phyloP scores from a whole-genome alignment of 306 rosid genomes.

The Quercus dentata region DNA sequence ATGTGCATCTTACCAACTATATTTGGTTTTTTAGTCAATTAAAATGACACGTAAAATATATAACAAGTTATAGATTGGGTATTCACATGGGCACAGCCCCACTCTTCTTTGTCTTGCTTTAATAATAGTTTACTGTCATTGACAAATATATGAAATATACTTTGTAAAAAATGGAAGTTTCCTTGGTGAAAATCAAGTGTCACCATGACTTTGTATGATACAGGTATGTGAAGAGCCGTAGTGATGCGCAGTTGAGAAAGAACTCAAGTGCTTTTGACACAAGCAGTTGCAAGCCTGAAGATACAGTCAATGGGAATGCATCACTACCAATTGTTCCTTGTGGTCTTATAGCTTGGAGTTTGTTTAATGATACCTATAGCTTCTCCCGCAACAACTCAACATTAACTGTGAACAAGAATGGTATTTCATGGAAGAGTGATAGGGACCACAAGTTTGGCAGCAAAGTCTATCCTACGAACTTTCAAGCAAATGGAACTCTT shows the following conservation, averaged over 20 bases:
- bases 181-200: neutral
- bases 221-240: conserved; percentile 96
- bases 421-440: conserved; percentile 89
- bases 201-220: conserved; percentile 2
- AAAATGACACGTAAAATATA: neutral
- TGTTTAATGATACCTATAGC: conserved; percentile 85
- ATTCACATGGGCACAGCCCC: neutral
- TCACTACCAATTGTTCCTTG: conserved; percentile 59
- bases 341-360: conserved; percentile 98
- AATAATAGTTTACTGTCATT: neutral
- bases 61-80: neutral
- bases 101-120: neutral
- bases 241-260: conserved; percentile 71
- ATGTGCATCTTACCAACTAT: neutral
- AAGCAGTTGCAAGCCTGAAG: conserved; percentile 71
- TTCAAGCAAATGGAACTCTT: conserved; percentile 59
- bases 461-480: conserved; percentile 77
- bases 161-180: neutral
- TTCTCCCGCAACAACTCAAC: conserved; percentile 41
- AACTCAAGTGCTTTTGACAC: conserved; percentile 6
- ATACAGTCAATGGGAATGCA: neutral
- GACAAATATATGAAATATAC: neutral
- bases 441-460: conserved; percentile 88
- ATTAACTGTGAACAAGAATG: conserved; percentile 62
- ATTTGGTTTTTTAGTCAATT: neutral